Percentiles rank a stretch among this genome's conserved stretches.
phyloP scores from a whole-genome alignment of 2,329 filamentous ascomycete genomes.

The Aspergillus alliaceus region DNA sequence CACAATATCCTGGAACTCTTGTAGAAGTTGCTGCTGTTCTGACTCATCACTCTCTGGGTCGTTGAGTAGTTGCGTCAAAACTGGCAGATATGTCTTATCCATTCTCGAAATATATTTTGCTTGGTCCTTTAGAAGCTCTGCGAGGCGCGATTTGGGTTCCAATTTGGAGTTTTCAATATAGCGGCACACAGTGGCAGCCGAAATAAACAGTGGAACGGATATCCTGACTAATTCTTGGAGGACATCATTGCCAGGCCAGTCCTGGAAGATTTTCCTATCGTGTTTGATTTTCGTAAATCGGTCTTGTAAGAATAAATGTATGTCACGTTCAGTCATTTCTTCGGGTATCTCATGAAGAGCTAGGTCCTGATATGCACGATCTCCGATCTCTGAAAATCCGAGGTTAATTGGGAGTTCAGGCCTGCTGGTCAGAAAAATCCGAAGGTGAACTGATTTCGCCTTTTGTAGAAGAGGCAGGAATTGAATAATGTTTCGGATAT shows the following conservation, averaged over 20 bases:
- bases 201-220: conserved; percentile 19
- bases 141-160: conserved; percentile 15
- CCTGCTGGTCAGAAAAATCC: conserved; percentile 30
- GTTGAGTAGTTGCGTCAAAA: conserved; percentile 25
- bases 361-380: conserved; percentile 25
- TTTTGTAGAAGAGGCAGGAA: conserved; percentile 18
- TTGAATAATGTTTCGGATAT: conserved; percentile 22
- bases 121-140: conserved; percentile 15
- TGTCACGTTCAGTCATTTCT: conserved; percentile 23
- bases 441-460: conserved; percentile 15
- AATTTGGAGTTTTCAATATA: conserved; percentile 6
- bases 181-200: no score
- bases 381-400: conserved; percentile 18
- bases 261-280: conserved; percentile 5
- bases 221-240: conserved; percentile 9
- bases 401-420: conserved; percentile 27
- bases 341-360: conserved; percentile 24
- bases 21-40: no score
- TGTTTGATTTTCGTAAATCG: conserved; percentile 13
- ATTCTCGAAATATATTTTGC: conserved; percentile 17
- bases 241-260: conserved; percentile 10
- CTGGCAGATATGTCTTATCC: conserved; percentile 26
- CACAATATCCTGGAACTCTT: conserved; percentile 21
- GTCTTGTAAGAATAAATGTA: conserved; percentile 21
- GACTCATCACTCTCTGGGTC: no score